Conservation (phyloP, 1,284 basidiomycete species). For the Crucibulum parvulum region DNA sequence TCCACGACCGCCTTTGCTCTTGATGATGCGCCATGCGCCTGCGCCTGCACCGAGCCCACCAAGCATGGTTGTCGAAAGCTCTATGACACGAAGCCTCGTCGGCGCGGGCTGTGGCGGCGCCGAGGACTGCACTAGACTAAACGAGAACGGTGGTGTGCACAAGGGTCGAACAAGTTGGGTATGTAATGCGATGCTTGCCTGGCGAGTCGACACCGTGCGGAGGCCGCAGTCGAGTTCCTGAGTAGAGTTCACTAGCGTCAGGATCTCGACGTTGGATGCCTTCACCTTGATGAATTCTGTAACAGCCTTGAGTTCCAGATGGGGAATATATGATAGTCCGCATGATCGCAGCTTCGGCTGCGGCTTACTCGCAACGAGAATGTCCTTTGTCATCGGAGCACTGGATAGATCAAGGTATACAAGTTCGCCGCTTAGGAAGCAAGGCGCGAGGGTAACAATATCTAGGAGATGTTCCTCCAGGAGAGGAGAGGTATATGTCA, state of each 20-base stretch:
- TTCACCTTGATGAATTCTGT: slow-evolving; percentile 74
- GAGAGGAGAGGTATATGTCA: slow-evolving; percentile 86
- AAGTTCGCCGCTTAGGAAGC: slow-evolving; percentile 79
- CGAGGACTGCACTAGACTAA: slow-evolving; percentile 48
- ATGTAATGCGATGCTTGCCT: slow-evolving; percentile 70
- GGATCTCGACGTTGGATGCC: slow-evolving; percentile 84
- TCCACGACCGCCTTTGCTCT: slow-evolving; percentile 91
- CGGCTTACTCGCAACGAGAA: slow-evolving; percentile 64
- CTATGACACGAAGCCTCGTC: slow-evolving; percentile 88
- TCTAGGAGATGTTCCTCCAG: slow-evolving; percentile 70
- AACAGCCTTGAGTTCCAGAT: slow-evolving; percentile 73
- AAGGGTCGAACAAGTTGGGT: slow-evolving; percentile 79
- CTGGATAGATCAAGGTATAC: slow-evolving; percentile 93
- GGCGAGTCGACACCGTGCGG: slow-evolving; percentile 49
- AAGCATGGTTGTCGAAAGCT: slow-evolving; percentile 82
- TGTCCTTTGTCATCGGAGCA: slow-evolving; percentile 70
- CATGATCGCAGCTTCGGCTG: slow-evolving; percentile 87
- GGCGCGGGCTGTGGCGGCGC: slow-evolving; percentile 51
- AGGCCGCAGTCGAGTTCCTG: slow-evolving; percentile 73
- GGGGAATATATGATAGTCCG: slow-evolving; percentile 87
- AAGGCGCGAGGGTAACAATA: slow-evolving; percentile 81
- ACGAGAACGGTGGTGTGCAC: slow-evolving; percentile 80
- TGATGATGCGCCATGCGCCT: slow-evolving; percentile 86
- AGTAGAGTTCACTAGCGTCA: slow-evolving; percentile 84
- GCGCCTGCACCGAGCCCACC: slow-evolving; percentile 78